phyloP scores from a whole-genome alignment of 2,329 filamentous ascomycete genomes.

The Zarea fungicola region DNA sequence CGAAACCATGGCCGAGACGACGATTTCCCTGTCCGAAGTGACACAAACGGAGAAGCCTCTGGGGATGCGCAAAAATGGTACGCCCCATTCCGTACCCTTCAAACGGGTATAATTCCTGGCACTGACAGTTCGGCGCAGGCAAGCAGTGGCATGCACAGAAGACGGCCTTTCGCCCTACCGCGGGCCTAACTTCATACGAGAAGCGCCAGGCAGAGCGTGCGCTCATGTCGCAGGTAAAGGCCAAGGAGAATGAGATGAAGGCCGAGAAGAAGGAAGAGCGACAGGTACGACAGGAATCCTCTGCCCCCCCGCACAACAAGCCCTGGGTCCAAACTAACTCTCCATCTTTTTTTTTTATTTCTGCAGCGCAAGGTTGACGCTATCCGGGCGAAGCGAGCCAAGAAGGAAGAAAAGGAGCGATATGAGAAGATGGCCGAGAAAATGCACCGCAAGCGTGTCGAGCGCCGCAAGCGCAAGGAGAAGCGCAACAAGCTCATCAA shows the following conservation, averaged over 20 bases:
- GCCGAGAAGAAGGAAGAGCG: slow-evolving; percentile 89
- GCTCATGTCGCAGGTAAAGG: slow-evolving; percentile 71
- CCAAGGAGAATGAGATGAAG: slow-evolving; percentile 92
- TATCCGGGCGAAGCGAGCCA: slow-evolving; percentile 78
- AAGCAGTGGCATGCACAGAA: slow-evolving; percentile 90
- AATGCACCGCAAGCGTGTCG: slow-evolving; percentile 94
- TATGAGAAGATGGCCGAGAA: slow-evolving; percentile 94
- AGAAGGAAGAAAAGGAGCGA: slow-evolving; percentile 87
- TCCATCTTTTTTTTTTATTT: slow-evolving; percentile 14
- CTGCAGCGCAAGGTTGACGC: slow-evolving; percentile 69
- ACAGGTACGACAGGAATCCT: slow-evolving; percentile 59
- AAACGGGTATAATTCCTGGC: too few relatives aligned
- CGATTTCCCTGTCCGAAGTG: background rate
- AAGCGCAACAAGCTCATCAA: slow-evolving; percentile 87
- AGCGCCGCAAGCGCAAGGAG: slow-evolving; percentile 88
- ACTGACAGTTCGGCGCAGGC: slow-evolving; percentile 59
- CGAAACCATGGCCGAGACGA: background rate
- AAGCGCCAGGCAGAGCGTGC: slow-evolving; percentile 68
- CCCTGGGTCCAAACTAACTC: too few relatives aligned
- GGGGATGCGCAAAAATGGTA: slow-evolving; percentile 14
- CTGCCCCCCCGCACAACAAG: too few relatives aligned
- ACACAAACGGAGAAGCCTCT: slow-evolving; percentile 7
- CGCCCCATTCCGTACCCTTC: too few relatives aligned
- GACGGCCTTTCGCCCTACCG: slow-evolving; percentile 76
- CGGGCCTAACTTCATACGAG: slow-evolving; percentile 73